Percentiles rank a stretch among this genome's conserved stretches.
Conservation (phyloP, 192 early-diverging fungal genomes). For the Linderina pennispora region DNA sequence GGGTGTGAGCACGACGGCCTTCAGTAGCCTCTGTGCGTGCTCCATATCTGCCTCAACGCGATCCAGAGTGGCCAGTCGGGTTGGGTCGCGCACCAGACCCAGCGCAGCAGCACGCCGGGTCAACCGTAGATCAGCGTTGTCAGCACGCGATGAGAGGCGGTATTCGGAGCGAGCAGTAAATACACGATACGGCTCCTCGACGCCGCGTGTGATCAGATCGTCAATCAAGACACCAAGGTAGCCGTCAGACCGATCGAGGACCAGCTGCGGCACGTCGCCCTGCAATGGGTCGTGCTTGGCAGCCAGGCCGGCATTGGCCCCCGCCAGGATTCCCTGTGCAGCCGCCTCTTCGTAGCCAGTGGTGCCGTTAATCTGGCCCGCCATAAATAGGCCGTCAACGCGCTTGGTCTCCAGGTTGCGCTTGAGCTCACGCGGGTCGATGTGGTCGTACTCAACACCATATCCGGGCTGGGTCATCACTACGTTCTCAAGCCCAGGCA, state of each 20-base stretch:
- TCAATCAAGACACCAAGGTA: slow-evolving; percentile 81
- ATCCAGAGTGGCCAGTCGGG: slow-evolving; percentile 30
- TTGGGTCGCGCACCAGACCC: slow-evolving; percentile 48
- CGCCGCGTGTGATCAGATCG: slow-evolving; percentile 75
- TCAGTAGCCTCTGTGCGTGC: slow-evolving; percentile 46
- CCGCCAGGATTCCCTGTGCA: slow-evolving; percentile 72
- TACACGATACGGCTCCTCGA: slow-evolving; percentile 76
- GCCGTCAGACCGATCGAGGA: slow-evolving; percentile 67
- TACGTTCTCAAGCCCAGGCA: slow-evolving; percentile 70
- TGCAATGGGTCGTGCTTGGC: slow-evolving; percentile 16
- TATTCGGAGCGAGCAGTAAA: slow-evolving; percentile 83
- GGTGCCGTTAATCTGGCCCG: slow-evolving; percentile 85
- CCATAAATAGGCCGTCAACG: slow-evolving; percentile 67
- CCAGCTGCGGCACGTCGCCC: slow-evolving; percentile 43
- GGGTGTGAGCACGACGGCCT: slow-evolving; percentile 44
- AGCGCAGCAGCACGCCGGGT: slow-evolving; percentile 61
- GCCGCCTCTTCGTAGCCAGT: slow-evolving; percentile 83
- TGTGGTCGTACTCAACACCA: slow-evolving; percentile 83
- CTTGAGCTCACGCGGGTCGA: slow-evolving; percentile 74
- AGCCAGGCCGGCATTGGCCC: slow-evolving; percentile 68
- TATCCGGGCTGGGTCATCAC: slow-evolving; percentile 68
- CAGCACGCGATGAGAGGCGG: slow-evolving; percentile 64
- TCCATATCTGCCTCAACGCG: slow-evolving; percentile 44
- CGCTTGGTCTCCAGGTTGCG: slow-evolving; percentile 74
- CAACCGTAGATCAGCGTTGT: slow-evolving; percentile 73